Base-by-base conservation (phyloP, 1,284 basidiomycete genomes). In the Amylostereum areolatum region DNA sequence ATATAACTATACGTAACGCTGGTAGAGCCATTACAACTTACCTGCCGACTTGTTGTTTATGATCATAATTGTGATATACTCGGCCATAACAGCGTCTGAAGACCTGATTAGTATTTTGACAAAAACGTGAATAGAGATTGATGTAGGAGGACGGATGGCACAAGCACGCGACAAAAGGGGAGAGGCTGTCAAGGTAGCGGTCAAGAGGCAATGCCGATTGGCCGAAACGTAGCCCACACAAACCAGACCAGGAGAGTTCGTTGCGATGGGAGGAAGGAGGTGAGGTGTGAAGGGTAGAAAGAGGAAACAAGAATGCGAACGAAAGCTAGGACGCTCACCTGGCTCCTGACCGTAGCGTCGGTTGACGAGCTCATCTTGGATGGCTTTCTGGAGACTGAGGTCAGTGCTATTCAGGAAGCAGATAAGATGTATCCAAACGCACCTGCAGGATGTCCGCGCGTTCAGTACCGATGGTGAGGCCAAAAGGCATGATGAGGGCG, bases 1-100 rank as follows among this genome's bases (percentile, higher is more conserved):
- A 33, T 12, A 47, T 29, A 30, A 33, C 25, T 31, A 32, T 24
- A 27, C 12, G 11, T 29, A 52, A 12, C 18, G 29, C 29, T 27
- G 46, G 35, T 45, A 51, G 32, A 55, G 49, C 33, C 27, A 12
- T 18, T 41, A 2, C 9, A 37, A 70, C 83, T 35, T 56, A 88
- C 89, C 80, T 57, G 82, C 67, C 50, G 85, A 85, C 72, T 92
- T 93, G 68, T 89, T 88, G 65, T 93, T 93, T 54, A 92, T 91
- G 45, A 93, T 79, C 90, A 93, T 92, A 55, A 93, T 92, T 25
- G 89, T 89, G 53, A 92, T 90, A 61, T 91, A 93, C 65, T 93
- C 90, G 5, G 89, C 87, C 89, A 92, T 92, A 56, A 90, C 86
- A n/a, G 81, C 77, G 65, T 92, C 89, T 87, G 52, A 43, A 51